These are phyloP conservation scores for Cercospora sesami DNA, from an alignment of 2,329 filamentous ascomycete genomes.

Conservation along the genomic window DNA sequence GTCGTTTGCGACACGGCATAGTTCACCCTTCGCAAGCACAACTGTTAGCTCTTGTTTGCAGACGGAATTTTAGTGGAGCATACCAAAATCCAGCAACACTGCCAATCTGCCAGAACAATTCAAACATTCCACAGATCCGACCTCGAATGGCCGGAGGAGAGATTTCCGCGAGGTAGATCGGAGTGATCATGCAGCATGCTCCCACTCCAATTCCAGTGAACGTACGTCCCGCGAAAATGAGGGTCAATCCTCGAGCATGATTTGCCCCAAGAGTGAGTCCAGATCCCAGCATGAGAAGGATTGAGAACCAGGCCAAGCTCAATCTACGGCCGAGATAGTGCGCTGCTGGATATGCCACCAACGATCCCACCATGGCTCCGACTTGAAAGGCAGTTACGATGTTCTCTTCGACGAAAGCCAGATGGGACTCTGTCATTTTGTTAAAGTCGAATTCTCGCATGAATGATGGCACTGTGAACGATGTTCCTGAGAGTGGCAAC, in stretches of 20 bases:
- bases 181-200: not conserved
- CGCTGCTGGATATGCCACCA: not conserved
- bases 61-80: not conserved
- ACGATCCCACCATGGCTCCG: not conserved
- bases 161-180: not conserved
- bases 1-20: not conserved
- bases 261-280: not conserved
- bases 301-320: not conserved
- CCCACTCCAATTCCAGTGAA: not conserved
- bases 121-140: not conserved
- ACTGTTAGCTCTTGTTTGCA: not conserved
- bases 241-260: not conserved
- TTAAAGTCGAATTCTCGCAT: not conserved
- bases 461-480: not conserved
- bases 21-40: not conserved
- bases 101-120: not conserved
- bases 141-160: not conserved
- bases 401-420: not conserved
- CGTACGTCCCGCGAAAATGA: not conserved
- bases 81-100: not conserved
- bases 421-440: not conserved
- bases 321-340: not conserved
- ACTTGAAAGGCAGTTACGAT: not conserved
- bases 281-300: not conserved
- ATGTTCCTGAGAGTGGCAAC: not conserved